Base-by-base conservation (phyloP, 768 basidiomycete species). In the Termitomyces sp. region DNA sequence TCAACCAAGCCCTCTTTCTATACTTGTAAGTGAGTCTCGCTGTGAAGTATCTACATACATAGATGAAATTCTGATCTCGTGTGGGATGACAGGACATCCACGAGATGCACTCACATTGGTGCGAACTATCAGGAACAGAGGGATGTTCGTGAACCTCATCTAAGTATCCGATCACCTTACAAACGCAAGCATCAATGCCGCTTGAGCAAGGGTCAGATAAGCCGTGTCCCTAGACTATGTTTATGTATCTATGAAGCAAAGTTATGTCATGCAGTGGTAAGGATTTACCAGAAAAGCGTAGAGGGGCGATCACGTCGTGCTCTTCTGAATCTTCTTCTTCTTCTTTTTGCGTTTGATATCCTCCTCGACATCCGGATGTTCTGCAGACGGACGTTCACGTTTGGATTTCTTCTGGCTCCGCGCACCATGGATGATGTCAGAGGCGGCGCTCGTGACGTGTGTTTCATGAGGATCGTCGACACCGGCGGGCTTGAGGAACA, bases 401-500 rank as follows among this genome's bases (percentile, higher is more conserved):
- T 77, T 76, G 29, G 36, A 42, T 54, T 34, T 56, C 5, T 71
- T 74, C 62, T 73, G 70, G 61, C 62, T 65, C 49, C 73, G 70
- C 29, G 70, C 69, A 50, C 72, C 69, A n/a, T 67, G 65, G 52
- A 71, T 67, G 60, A 70, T 58, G 37, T 66, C 65, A 50, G 61
- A 48, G 14, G 42, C 56, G 3, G 47, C 51, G 32, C 34, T 51
- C 50, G 60, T 37, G 53, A 53, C 61, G 46, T 43, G 43, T 36
- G 63, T 51, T 17, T 65, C 64, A 57, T 75, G 71, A 38, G 80
- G 82, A 47, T 77, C 83, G 60, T 86, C 85, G 17, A 87, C 78
- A 36, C 84, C 85, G 49, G 78, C 74, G 38, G 86, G 86, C 65
- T 84, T 86, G 61, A 85, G 63, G 70, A 86, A 86, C 9, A 58